Conservation (phyloP, 441 rosid species). For the Biscutella laevigata region DNA sequence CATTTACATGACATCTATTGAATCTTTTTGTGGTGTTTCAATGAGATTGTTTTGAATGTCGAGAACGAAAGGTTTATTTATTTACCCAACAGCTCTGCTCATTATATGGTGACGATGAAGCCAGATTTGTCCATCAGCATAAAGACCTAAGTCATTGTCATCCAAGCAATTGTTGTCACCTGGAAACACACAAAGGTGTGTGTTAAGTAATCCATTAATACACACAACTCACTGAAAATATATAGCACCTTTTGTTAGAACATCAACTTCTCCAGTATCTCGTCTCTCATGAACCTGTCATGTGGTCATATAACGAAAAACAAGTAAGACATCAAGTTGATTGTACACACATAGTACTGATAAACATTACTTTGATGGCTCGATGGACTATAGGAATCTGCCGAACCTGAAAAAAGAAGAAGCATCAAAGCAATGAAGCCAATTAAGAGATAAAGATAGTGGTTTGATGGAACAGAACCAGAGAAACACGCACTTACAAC, state of each 20-base stretch:
- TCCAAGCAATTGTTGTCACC: constrained; percentile 78
- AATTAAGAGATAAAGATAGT: constrained; percentile 5
- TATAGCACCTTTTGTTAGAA: constrained; percentile 70
- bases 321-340: not conserved
- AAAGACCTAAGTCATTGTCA: constrained; percentile 75
- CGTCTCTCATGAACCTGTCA: constrained; percentile 54
- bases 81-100: constrained; percentile 97
- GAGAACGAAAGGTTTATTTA: too few relatives aligned
- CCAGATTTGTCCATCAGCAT: constrained; percentile 86
- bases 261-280: constrained; percentile 39
- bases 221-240: too few relatives aligned
- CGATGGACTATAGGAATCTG: constrained; percentile 81
- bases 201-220: not conserved
- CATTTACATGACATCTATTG: not conserved
- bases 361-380: constrained; percentile 71
- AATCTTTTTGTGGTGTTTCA: not conserved
- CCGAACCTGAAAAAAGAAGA: constrained; percentile 43
- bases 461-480: not conserved
- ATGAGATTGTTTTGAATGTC: too few relatives aligned
- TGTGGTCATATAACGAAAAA: not conserved
- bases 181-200: constrained; percentile 19
- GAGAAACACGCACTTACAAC: constrained; percentile 43
- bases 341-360: too few relatives aligned
- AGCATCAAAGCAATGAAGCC: constrained; percentile 10
- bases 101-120: constrained; percentile 77